Evolutionary conservation across 2,329 filamentous ascomycete genomes (phyloP), one percentile per base, ranked within the genome.

Genomic region (Penicillium sclerotiorum): DNA sequence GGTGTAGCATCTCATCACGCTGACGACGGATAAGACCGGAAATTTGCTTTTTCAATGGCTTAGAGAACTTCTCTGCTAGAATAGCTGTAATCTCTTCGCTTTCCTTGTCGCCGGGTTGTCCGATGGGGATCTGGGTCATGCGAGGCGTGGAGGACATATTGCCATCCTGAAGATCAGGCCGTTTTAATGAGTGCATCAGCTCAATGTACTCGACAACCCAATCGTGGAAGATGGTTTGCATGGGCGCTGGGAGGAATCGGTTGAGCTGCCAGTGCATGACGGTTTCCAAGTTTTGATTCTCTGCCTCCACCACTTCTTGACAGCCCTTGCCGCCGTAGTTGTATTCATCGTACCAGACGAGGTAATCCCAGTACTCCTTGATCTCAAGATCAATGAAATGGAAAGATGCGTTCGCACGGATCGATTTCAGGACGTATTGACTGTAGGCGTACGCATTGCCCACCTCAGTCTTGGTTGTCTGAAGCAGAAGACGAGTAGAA

Each of bases 191-290:
- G 64, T 96, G 92, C 92, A 99, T 96, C 47, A 96, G 80, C 58
- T 96, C 86, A 58, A 99, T 89, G 70, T 96, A 99, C 67, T 96
- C 90, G 12, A 96, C 84, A 3, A 96, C 84, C 90, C 92, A 96
- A 61, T 95, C 87, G 55, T 92, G 83, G 76, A 99, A 99, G 8
- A 86, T 82, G 1, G 87, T 81, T 64, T 97, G 92, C 41, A 99
- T 79, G 4, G 87, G 85, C 1, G 76, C 69, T 0, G 95, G 94
- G 1, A 99, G 74, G 69, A 96, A 96, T 1, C 90, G 92, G 38
- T 86, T 88, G 66, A 99, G 87, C 70, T 99, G 94, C 95, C 95
- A 99, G 72, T 96, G 89, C 92, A 99, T 97, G 63, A 99, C 85
- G 9, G 89, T 94, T 62, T 96, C 88, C 12, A 97, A 80, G 3